Evolutionary conservation across 2,329 filamentous ascomycete genomes (phyloP).

Genomic region (Trichoderma citrinoviride): DNA sequence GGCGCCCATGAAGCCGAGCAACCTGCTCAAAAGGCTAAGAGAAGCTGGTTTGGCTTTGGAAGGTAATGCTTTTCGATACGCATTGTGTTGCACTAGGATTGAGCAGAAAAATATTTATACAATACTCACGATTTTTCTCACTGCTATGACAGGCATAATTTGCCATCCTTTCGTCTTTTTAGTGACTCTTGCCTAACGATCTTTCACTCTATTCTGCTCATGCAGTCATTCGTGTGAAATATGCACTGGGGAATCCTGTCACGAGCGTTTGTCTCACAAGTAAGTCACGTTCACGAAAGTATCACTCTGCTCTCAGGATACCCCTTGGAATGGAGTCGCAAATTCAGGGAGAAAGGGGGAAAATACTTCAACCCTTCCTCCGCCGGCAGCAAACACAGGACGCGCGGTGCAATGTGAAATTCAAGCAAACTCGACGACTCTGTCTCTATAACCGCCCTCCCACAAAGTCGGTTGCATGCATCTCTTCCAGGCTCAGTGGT

Average conservation of each 20-base stretch:
- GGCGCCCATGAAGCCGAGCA: constrained; percentile 39
- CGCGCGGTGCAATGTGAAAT: neutral
- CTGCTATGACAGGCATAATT: neutral
- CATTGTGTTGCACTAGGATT: neutral
- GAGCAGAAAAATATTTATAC: neutral
- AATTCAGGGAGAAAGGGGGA: neutral
- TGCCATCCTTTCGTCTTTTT: too few species aligned
- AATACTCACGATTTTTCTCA: neutral
- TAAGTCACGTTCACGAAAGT: neutral
- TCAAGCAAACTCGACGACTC: neutral
- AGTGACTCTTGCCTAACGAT: too few species aligned
- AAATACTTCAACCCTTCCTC: too few species aligned
- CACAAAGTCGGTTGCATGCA: neutral
- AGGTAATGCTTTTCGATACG: constrained; percentile 36
- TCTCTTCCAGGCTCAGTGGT: neutral
- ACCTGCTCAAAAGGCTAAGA: constrained; percentile 52
- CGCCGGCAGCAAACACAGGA: neutral
- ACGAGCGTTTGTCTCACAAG: neutral
- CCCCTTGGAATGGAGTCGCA: constrained; percentile 9
- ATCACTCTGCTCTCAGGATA: neutral
- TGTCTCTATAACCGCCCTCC: neutral
- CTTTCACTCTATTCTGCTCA: too few species aligned
- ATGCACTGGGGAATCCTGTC: too few species aligned
- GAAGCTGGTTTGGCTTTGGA: constrained; percentile 76
- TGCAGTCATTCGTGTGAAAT: too few species aligned